Evolutionary conservation across 176 grass and related monocot genomes (phyloP).

Genomic region (Luzula sylvatica): DNA sequence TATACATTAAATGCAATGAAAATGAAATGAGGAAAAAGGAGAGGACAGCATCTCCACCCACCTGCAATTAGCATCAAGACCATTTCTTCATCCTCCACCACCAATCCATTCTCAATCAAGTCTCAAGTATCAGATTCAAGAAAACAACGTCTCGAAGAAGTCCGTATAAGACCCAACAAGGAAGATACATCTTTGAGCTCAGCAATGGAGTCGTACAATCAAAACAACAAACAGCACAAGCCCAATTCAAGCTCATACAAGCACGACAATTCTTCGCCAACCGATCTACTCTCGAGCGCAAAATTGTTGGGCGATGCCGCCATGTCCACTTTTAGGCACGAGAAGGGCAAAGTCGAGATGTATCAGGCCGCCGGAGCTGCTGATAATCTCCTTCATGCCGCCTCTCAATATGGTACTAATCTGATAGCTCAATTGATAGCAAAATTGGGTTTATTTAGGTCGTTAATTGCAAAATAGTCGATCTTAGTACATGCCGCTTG

Average conservation of each 20-base stretch:
- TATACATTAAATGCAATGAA: too few species aligned
- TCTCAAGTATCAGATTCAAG: too few species aligned
- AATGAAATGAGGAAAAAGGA: too few species aligned
- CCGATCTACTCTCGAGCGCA: constrained; percentile 16
- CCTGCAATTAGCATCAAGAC: too few species aligned
- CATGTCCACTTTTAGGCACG: constrained; percentile 18
- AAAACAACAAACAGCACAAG: constrained; percentile 11
- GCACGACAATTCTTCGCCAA: constrained; percentile 6
- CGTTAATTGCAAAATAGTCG: neutral
- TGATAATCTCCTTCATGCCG: constrained; percentile 5
- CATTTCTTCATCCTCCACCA: too few species aligned
- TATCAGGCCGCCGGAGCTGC: neutral
- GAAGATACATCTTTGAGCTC: neutral
- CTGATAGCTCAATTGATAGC: neutral
- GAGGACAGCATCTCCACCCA: too few species aligned
- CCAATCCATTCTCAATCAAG: too few species aligned
- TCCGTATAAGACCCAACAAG: too few species aligned
- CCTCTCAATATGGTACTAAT: constrained; percentile 17
- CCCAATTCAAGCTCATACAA: constrained; percentile 10
- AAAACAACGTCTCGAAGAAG: too few species aligned
- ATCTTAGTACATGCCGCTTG: neutral
- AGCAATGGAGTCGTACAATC: constrained; percentile 10
- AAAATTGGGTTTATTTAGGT: neutral
- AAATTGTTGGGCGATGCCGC: constrained; percentile 3
- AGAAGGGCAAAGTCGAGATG: constrained; percentile 3